Evolutionary conservation across 2,329 filamentous ascomycete genomes (phyloP), one percentile per base, ranked within the genome.

Genomic region (Pestalotiopsis sp.): DNA sequence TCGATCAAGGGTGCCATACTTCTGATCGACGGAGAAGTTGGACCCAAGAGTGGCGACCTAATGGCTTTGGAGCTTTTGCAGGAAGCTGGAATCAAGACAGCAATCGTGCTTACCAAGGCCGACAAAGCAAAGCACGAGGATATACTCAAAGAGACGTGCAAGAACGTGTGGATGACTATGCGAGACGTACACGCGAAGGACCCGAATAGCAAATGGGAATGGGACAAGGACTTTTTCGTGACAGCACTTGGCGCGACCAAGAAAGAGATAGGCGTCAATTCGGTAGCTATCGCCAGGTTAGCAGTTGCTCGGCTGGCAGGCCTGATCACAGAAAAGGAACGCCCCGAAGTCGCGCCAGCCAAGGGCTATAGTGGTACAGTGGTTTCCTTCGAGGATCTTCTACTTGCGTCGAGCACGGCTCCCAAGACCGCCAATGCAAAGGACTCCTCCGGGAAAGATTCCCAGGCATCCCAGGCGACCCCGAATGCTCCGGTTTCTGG

Each of bases 51-150:
- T 25, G 81, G 81, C 62, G 87, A 90, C 72, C 75, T 76, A 13
- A 80, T 82, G 77, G 80, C 86, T 70, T 75, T 90, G 41, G 76
- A 79, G 68, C 76, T 86, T 59, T 78, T 90, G 71, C 79, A 84
- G 64, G 77, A 82, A 63, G 79, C 81, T 3, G 81, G 81, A 11
- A 80, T 84, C 38, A 79, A 80, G 65, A 87, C 85, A 1, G 74
- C 83, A 6, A 82, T 89, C 1, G 82, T 89, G 4, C 75, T 90
- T 63, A 90, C 88, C 12, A 89, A 89, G 77, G 85, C 84, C 14
- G 88, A 90, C 73, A 89, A 88, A 74, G 76, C 73, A 61, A 78
- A 75, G 73, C 74, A 71, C 27, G 36, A 76, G 65, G 72, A 74
- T 31, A 68, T 73, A 9, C 61, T 78, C 14, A 73, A 71, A 17